phyloP scores from a whole-genome alignment of 352 stramenopile species.

The Plasmopara viticola region DNA sequence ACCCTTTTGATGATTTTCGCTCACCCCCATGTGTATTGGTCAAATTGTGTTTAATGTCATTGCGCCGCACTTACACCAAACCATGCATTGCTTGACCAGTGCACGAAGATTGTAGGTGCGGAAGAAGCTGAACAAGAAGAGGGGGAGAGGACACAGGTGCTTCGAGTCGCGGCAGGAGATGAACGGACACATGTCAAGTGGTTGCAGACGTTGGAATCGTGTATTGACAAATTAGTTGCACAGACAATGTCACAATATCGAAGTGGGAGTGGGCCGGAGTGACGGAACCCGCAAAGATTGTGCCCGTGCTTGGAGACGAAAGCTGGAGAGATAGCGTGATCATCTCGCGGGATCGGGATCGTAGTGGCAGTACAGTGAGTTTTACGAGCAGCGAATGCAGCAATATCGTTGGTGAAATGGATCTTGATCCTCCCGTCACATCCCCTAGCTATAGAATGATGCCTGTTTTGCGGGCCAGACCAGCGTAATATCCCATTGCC shows the following conservation, averaged over 20 bases:
- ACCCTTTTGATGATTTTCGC: too few relatives aligned
- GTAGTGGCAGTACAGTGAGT: constrained; percentile 19
- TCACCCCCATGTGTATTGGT: too few relatives aligned
- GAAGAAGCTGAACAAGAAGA: constrained; percentile 7
- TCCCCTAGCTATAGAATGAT: too few relatives aligned
- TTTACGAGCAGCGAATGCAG: constrained; percentile 34
- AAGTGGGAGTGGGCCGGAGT: constrained; percentile 18
- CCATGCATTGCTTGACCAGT: constrained; percentile 12
- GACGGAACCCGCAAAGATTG: constrained; percentile 27
- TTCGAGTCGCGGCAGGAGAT: constrained; percentile 37
- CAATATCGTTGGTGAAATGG: constrained; percentile 27
- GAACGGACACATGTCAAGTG: constrained; percentile 34
- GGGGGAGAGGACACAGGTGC: constrained; percentile 11
- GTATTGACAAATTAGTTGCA: constrained; percentile 39
- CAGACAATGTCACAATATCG: constrained; percentile 29
- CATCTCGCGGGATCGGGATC: constrained; percentile 15
- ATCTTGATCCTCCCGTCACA: constrained; percentile 1
- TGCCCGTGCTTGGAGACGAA: constrained; percentile 25
- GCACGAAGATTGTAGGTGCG: constrained; percentile 7
- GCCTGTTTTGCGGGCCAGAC: too few relatives aligned
- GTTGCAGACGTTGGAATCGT: constrained; percentile 39
- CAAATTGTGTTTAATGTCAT: too few relatives aligned
- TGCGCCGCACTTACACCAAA: too few relatives aligned
- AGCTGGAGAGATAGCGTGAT: constrained; percentile 13
- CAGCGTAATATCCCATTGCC: too few relatives aligned